Evolutionary conservation across 1,284 basidiomycete species (phyloP).

Genomic region (Boletus smithii): DNA sequence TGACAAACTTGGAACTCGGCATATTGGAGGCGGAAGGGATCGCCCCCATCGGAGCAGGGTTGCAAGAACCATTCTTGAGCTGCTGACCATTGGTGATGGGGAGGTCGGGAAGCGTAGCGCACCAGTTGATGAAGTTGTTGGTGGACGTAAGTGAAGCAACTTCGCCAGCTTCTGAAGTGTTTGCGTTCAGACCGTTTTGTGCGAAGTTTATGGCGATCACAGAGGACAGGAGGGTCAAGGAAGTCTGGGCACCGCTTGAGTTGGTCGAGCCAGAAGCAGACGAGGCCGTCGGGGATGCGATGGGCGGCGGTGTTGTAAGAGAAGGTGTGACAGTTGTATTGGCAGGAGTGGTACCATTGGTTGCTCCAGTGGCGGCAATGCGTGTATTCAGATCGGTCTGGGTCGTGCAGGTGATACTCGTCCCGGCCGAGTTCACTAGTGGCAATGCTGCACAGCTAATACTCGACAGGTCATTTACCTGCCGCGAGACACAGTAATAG

Average conservation of each 20-base stretch:
- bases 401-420: constrained; percentile 47
- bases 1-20: constrained; percentile 49
- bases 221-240: constrained; percentile 42
- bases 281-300: constrained; percentile 25
- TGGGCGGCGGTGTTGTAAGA: constrained; percentile 12
- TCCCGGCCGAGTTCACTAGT: constrained; percentile 42
- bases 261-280: constrained; percentile 36
- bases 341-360: constrained; percentile 12
- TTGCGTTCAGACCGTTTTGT: constrained; percentile 42
- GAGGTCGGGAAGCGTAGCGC: constrained; percentile 29
- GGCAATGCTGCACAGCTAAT: constrained; percentile 55
- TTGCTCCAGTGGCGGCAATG: constrained; percentile 41
- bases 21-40: constrained; percentile 45
- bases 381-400: constrained; percentile 38
- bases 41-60: constrained; percentile 49
- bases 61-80: constrained; percentile 51
- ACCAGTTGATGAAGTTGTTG: constrained; percentile 58
- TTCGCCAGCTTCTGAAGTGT: constrained; percentile 34
- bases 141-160: constrained; percentile 45
- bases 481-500: no score
- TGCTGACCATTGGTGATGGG: constrained; percentile 45
- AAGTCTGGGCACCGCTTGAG: constrained; percentile 38
- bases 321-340: constrained; percentile 7
- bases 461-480: no score
- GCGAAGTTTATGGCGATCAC: constrained; percentile 47